Percentiles rank a stretch among this genome's conserved stretches.
phyloP scores from a whole-genome alignment of 148 eudicot species.

The Rheum nobile region DNA sequence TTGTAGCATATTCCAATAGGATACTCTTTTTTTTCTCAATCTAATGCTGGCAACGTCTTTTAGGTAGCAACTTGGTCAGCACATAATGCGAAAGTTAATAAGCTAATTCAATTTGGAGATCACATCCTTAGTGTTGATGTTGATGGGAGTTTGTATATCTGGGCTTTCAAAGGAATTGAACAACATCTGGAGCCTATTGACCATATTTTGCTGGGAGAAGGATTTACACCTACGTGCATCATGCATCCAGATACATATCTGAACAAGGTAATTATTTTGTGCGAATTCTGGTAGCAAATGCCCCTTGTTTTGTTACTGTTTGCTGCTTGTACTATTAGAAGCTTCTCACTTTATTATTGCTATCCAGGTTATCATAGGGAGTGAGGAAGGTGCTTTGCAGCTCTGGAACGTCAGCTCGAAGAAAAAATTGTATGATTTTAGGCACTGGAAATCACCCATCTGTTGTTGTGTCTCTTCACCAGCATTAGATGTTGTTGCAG shows the following conservation, averaged over 20 bases:
- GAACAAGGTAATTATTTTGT: constrained; percentile 52
- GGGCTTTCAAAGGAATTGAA: constrained; percentile 86
- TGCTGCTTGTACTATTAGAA: background rate
- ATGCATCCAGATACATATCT: constrained; percentile 97
- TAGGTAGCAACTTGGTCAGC: constrained; percentile 93
- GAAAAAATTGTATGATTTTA: constrained; percentile 73
- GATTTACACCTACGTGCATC: constrained; percentile 65
- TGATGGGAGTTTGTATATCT: constrained; percentile 57
- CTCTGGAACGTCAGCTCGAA: constrained; percentile 90
- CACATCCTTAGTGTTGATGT: constrained; percentile 83
- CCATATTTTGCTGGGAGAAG: constrained; percentile 49
- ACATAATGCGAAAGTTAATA: constrained; percentile 69
- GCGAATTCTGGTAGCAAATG: background rate
- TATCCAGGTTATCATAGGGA: constrained; percentile 73
- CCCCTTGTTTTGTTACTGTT: background rate
- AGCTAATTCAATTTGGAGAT: constrained; percentile 77
- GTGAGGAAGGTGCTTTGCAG: constrained; percentile 78
- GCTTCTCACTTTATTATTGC: background rate
- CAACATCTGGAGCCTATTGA: constrained; percentile 56
- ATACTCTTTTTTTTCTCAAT: background rate
- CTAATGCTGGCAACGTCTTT: background rate
- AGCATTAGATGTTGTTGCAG: constrained; percentile 97
- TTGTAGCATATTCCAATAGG: background rate
- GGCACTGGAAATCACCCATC: constrained; percentile 72
- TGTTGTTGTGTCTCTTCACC: constrained; percentile 84